Evolutionary conservation across 2,329 filamentous ascomycete genomes (phyloP).

Genomic region (Colletotrichum musicola): DNA sequence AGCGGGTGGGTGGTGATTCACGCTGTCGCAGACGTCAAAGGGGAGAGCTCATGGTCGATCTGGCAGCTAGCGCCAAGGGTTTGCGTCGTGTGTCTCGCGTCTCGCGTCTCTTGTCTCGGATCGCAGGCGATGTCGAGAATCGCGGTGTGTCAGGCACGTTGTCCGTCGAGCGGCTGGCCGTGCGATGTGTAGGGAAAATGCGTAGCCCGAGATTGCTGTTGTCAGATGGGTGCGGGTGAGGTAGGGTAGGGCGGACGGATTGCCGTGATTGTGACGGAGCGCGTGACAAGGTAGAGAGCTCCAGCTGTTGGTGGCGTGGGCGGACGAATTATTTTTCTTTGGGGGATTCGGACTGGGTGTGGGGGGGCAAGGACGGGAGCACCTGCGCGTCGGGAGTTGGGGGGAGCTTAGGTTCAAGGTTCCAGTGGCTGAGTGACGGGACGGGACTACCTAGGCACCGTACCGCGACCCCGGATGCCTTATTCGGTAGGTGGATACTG

Average conservation of each 20-base stretch:
- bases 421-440: no score
- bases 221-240: not conserved
- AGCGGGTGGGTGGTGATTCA: conserved; percentile 25
- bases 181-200: conserved; percentile 2
- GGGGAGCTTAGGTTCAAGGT: no score
- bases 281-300: conserved; percentile 20
- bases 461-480: no score
- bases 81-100: not conserved
- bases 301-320: not conserved
- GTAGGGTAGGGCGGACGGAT: conserved; percentile 6
- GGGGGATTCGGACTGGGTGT: not conserved
- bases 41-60: conserved; percentile 29
- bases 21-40: conserved; percentile 28
- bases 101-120: conserved; percentile 18
- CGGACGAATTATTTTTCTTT: not conserved
- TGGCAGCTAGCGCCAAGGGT: conserved; percentile 1
- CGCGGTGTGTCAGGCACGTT: not conserved
- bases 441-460: no score
- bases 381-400: not conserved
- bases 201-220: not conserved
- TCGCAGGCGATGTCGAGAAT: not conserved
- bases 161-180: conserved; percentile 14
- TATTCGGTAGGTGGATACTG: no score
- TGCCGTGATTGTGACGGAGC: conserved; percentile 2
- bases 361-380: conserved; percentile 4